phyloP scores from a whole-genome alignment of 2,329 filamentous ascomycete species.

The Talaromyces atroroseus region DNA sequence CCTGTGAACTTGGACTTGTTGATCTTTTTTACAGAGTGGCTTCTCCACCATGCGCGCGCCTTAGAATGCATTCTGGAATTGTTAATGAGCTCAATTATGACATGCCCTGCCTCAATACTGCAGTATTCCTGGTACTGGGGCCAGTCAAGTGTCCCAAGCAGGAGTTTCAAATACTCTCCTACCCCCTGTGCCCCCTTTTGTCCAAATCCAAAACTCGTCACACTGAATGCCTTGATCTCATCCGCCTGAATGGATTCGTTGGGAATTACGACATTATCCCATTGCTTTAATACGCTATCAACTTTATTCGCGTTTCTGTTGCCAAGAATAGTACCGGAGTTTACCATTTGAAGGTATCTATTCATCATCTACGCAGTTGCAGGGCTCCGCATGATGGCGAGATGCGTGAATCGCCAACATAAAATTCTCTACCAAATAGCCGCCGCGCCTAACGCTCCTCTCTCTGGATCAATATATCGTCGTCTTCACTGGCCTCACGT shows the following conservation, averaged over 20 bases:
- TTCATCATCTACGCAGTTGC: constrained; percentile 99
- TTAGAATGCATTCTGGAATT: not conserved
- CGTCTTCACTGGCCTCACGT: not conserved
- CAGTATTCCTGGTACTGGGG: constrained; percentile 70
- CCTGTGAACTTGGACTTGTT: not conserved
- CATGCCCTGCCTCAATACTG: not conserved
- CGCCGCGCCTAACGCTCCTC: not conserved
- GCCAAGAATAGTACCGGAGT: constrained; percentile 86
- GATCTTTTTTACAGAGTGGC: not conserved
- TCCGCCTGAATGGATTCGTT: constrained; percentile 94
- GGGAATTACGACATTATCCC: constrained; percentile 95
- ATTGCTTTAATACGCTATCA: constrained; percentile 92
- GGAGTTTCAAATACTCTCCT: constrained; percentile 92
- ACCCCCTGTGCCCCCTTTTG: constrained; percentile 98
- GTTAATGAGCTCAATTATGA: not conserved
- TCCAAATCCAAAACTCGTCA: constrained; percentile 98
- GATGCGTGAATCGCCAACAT: constrained; percentile 90
- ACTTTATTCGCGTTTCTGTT: constrained; percentile 98
- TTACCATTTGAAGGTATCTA: constrained; percentile 90
- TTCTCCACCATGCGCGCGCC: not conserved
- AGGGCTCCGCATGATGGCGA: constrained; percentile 89
- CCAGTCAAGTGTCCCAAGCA: constrained; percentile 86
- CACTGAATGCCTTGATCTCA: constrained; percentile 95
- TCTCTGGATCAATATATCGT: not conserved
- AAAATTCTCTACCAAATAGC: constrained; percentile 80